Conservation (phyloP, 2,329 filamentous ascomycete genomes). For the Penicillium freii region DNA sequence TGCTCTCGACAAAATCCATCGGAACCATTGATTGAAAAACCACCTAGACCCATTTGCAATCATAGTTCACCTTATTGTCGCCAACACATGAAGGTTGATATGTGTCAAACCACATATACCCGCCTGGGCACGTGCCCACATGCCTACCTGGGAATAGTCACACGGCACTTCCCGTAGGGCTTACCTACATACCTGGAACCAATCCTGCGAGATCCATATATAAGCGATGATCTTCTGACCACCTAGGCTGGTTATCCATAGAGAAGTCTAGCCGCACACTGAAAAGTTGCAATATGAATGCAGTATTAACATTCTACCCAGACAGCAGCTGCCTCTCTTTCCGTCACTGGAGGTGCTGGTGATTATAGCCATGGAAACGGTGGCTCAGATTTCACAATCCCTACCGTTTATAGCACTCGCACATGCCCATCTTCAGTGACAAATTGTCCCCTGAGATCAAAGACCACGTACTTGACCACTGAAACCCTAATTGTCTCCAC, state of each 20-base stretch:
- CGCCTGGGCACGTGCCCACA: neutral
- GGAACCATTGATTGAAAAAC: neutral
- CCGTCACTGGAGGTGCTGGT: too few species aligned
- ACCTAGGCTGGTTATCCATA: neutral
- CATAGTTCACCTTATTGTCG: neutral
- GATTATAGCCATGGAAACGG: too few species aligned
- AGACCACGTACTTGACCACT: conserved; percentile 21
- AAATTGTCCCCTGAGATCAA: conserved; percentile 25
- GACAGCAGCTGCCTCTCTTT: too few species aligned
- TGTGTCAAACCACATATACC: neutral
- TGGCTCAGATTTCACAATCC: too few species aligned
- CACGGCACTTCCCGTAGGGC: neutral
- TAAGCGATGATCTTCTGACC: neutral
- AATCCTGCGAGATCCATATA: neutral
- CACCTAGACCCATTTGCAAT: neutral
- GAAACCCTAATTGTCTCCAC: conserved; percentile 26
- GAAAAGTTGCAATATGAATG: neutral
- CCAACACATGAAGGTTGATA: neutral
- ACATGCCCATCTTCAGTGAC: conserved; percentile 28
- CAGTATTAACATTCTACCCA: neutral
- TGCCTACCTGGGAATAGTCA: neutral
- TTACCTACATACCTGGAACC: neutral
- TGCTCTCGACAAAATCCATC: neutral
- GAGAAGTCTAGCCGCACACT: neutral
- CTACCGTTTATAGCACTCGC: conserved; percentile 5